Evolutionary conservation across 345 rosid species (phyloP), one percentile per base, ranked within the genome.

Genomic region (Gossypium mustelinum): DNA sequence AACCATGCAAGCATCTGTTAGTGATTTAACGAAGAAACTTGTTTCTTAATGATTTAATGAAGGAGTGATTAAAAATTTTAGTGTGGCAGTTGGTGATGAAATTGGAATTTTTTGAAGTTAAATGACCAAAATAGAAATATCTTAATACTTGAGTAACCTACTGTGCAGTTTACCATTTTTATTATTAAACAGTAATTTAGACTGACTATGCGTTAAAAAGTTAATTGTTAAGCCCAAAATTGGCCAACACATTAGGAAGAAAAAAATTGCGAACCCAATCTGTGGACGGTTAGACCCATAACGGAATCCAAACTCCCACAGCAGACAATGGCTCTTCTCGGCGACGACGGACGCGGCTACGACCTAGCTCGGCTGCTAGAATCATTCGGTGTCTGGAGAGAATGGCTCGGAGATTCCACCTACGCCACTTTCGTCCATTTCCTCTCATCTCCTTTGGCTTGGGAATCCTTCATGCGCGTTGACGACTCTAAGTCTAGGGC

Each of bases 301-400:
- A 52, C 27, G 17, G 47, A 29, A 17, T 54, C 63, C 63, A 7
- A 55, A 52, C 27, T 45, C 34, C 45, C 55, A 44, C 43, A 56
- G 52, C 16, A 68, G 27, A 51, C 1, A 16, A 94, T 94, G 98
- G 84, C 89, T 14, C 84, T 94, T 7, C 91, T 94, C 48, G 98
- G 98, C 75, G 97, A 92, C 81, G 97, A 94, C 81, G 97, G 95
- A 1, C 83, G 85, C 63, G 97, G 97, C 29, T 94, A 79, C 84
- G 97, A 90, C 75, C 88, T 94, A 12, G 97, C 98, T 16, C 83
- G 85, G 72, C 84, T 76, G 82, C 97, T 92, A 2, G 97, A 94
- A 79, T 68, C 83, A 18, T 68, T 78, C 52, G 97, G 97, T 69
- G 91, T 87, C 7, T 94, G 97, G 97, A 84, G 88, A 59, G 41